phyloP scores from a whole-genome alignment of 164 flowering plant genomes.

The grape (Vitis vinifera) region ASM3070453v1 NC_081811.1:28546001-28546500 shows the following conservation, averaged over 20 bases:
- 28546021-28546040: conserved; percentile 88
- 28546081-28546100: conserved; percentile 28
- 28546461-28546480: background rate
- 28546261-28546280: conserved; percentile 43
- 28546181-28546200: conserved; percentile 21
- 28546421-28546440: background rate
- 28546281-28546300: conserved; percentile 86
- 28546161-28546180: conserved; percentile 24
- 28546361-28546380: conserved; percentile 27
- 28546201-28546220: conserved; percentile 58
- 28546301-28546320: conserved; percentile 78
- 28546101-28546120: conserved; percentile 36
- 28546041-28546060: conserved; percentile 58
- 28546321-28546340: conserved; percentile 88
- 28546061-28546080: conserved; percentile 35
- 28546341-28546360: conserved; percentile 91
- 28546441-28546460: background rate
- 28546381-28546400: conserved; percentile 14
- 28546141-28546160: conserved; percentile 20
- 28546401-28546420: background rate
- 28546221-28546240: conserved; percentile 76
- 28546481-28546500: background rate
- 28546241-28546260: conserved; percentile 58
- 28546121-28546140: conserved; percentile 27
- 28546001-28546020: conserved; percentile 87